Evolutionary conservation across 1,284 basidiomycete species (phyloP).

Genomic region (Fomes fomentarius): DNA sequence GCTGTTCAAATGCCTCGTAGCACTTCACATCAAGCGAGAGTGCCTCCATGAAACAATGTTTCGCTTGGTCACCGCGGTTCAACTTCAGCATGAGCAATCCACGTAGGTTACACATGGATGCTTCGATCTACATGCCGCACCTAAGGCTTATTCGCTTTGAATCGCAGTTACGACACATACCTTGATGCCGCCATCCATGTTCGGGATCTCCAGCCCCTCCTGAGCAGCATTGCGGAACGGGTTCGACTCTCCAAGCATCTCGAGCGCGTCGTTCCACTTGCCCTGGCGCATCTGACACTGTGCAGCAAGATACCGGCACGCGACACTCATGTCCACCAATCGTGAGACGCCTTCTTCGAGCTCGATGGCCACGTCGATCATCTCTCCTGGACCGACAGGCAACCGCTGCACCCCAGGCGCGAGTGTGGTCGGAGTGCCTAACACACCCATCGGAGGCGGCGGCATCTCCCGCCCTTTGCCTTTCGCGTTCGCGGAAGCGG

Average conservation of each 20-base stretch:
- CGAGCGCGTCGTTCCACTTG: constrained; percentile 91
- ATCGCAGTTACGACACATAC: constrained; percentile 37
- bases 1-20: constrained; percentile 93
- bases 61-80: constrained; percentile 87
- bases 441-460: constrained; percentile 21
- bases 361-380: constrained; percentile 65
- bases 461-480: constrained; percentile 67
- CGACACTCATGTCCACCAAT: constrained; percentile 89
- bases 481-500: constrained; percentile 36
- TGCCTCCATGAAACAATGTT: constrained; percentile 94
- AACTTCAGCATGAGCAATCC: constrained; percentile 94
- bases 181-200: constrained; percentile 87
- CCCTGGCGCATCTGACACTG: constrained; percentile 94
- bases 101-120: constrained; percentile 93
- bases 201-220: constrained; percentile 72
- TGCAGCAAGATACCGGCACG: constrained; percentile 92
- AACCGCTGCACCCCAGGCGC: constrained; percentile 50
- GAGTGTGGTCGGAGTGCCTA: constrained; percentile 8
- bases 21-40: constrained; percentile 95
- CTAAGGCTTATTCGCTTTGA: constrained; percentile 1
- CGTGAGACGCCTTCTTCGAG: constrained; percentile 68
- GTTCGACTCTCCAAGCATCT: constrained; percentile 91
- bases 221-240: constrained; percentile 75
- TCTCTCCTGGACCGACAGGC: constrained; percentile 65
- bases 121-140: constrained; percentile 72